phyloP scores from a whole-genome alignment of 768 basidiomycete species.

The Tricholoma saponaceum region DNA sequence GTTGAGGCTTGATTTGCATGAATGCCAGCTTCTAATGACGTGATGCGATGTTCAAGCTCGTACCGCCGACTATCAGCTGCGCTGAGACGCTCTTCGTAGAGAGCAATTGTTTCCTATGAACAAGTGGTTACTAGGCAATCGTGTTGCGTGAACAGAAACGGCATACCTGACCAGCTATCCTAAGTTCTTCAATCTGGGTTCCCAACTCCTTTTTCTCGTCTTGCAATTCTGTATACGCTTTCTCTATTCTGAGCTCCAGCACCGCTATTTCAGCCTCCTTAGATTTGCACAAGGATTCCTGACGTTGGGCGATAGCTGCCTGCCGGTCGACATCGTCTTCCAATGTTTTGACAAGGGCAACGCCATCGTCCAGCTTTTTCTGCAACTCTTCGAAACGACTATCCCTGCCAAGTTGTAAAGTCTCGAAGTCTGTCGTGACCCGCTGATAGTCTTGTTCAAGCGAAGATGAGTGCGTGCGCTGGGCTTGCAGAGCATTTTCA shows the following conservation, averaged over 20 bases:
- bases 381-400: conserved; percentile 27
- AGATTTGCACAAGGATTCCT: conserved; percentile 43
- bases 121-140: conserved; percentile 1
- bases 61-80: conserved; percentile 67
- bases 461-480: conserved; percentile 38
- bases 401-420: conserved; percentile 42
- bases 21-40: conserved; percentile 46
- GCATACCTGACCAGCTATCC: conserved; percentile 82
- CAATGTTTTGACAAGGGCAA: conserved; percentile 41
- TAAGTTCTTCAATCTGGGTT: conserved; percentile 76
- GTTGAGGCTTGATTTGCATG: conserved; percentile 23
- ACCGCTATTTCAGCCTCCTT: conserved; percentile 60
- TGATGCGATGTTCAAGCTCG: conserved; percentile 68
- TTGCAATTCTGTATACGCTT: conserved; percentile 28
- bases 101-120: conserved; percentile 82
- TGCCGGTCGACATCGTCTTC: conserved; percentile 51
- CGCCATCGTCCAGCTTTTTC: conserved; percentile 33
- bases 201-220: conserved; percentile 66
- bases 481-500: conserved; percentile 41
- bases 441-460: conserved; percentile 42
- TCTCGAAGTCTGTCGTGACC: conserved; percentile 37
- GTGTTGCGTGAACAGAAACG: background rate
- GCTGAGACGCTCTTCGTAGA: conserved; percentile 88
- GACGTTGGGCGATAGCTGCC: conserved; percentile 46
- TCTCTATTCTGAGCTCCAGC: conserved; percentile 37